Evolutionary conservation across 1,139 yeast genomes (phyloP).

Genomic region (Blastobotrys petasosporus): DNA sequence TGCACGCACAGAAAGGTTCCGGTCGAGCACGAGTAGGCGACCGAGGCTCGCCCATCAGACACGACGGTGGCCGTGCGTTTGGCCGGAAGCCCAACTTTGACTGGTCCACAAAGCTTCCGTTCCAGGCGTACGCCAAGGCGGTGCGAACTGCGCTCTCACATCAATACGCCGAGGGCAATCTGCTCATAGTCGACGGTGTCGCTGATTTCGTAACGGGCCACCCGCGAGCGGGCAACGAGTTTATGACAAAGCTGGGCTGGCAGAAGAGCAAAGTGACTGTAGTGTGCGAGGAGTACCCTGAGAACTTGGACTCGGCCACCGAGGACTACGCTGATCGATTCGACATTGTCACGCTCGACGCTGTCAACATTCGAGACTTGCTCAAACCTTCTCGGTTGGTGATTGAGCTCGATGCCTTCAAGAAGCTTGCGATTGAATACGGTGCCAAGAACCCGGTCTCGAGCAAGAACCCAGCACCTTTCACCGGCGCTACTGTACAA

Average conservation of each 20-base stretch:
- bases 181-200: constrained; percentile 60
- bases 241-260: constrained; percentile 53
- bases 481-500: background rate
- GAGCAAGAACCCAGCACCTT: constrained; percentile 3
- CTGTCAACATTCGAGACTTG: constrained; percentile 76
- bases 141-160: constrained; percentile 75
- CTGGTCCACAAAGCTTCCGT: constrained; percentile 76
- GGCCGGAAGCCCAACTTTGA: constrained; percentile 82
- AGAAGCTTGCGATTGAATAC: constrained; percentile 35
- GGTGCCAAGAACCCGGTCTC: constrained; percentile 13
- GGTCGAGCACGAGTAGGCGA: constrained; percentile 97
- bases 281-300: constrained; percentile 49
- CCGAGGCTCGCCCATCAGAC: constrained; percentile 87
- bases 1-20: constrained; percentile 85
- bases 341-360: constrained; percentile 67
- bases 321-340: constrained; percentile 43
- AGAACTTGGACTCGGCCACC: constrained; percentile 49
- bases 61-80: constrained; percentile 84
- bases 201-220: constrained; percentile 48
- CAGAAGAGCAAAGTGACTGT: constrained; percentile 57
- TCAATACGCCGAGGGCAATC: constrained; percentile 67
- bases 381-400: constrained; percentile 73
- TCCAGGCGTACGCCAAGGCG: constrained; percentile 67
- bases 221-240: constrained; percentile 50
- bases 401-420: constrained; percentile 69